phyloP scores from a whole-genome alignment of 352 stramenopile genomes.

The Saprolegnia diclina region DNA sequence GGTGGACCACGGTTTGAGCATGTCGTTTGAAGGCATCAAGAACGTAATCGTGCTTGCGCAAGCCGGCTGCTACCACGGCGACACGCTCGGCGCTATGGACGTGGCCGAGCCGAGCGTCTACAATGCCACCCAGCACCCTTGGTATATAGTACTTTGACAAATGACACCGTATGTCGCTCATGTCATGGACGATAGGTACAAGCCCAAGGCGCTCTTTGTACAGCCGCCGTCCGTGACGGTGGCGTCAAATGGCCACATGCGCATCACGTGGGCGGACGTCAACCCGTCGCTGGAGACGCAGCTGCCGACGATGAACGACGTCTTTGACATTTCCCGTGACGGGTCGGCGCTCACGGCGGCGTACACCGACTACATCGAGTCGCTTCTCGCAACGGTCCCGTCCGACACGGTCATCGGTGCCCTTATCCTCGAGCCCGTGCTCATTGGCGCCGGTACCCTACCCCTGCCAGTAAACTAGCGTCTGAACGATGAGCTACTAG shows the following conservation, averaged over 20 bases:
- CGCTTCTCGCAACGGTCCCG: slow-evolving; percentile 43
- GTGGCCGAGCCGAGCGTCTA: slow-evolving; percentile 87
- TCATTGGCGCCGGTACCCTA: slow-evolving; percentile 65
- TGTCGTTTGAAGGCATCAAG: slow-evolving; percentile 29
- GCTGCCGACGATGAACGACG: slow-evolving; percentile 36
- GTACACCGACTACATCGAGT: slow-evolving; percentile 62
- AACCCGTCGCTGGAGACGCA: background rate
- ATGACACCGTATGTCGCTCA: background rate
- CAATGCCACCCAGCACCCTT: slow-evolving; percentile 89
- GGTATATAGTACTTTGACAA: slow-evolving; percentile 30
- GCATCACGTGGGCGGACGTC: slow-evolving; percentile 8
- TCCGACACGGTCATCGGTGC: slow-evolving; percentile 45
- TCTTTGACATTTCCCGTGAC: slow-evolving; percentile 45
- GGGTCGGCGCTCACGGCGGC: slow-evolving; percentile 33
- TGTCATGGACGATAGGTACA: slow-evolving; percentile 38
- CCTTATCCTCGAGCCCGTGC: slow-evolving; percentile 84
- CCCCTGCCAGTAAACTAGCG: background rate
- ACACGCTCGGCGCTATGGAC: slow-evolving; percentile 89
- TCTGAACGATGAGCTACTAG: background rate
- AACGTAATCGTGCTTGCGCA: slow-evolving; percentile 81
- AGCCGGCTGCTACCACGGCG: slow-evolving; percentile 88
- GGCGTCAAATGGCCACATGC: background rate
- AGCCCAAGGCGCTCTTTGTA: slow-evolving; percentile 72
- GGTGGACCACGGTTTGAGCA: slow-evolving; percentile 47
- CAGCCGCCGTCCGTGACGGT: slow-evolving; percentile 70